Evolutionary conservation across 75 land plant species (phyloP).

Genomic region (Sequoia sempervirens): DNA sequence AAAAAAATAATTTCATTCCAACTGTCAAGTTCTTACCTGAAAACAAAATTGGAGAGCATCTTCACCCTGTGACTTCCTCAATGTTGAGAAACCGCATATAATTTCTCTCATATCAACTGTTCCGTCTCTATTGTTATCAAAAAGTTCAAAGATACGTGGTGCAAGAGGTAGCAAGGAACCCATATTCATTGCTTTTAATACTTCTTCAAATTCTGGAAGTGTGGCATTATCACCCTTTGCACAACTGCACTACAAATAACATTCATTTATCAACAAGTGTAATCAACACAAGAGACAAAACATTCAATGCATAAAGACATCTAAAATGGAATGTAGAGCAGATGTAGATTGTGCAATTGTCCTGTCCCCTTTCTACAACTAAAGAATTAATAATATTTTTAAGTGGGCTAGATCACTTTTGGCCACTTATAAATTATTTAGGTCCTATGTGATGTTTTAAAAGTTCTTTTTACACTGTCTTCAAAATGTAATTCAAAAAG

Average conservation of each 20-base stretch:
- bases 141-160: constrained; percentile 62
- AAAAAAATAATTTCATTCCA: not conserved
- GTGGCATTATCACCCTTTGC: constrained; percentile 56
- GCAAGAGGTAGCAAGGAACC: constrained; percentile 56
- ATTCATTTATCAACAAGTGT: not conserved
- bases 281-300: not conserved
- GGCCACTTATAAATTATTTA: too few species aligned
- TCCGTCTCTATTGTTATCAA: constrained; percentile 67
- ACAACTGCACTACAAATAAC: constrained; percentile 39
- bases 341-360: not conserved
- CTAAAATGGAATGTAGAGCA: not conserved
- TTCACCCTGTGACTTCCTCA: constrained; percentile 58
- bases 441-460: too few species aligned
- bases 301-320: not conserved
- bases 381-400: too few species aligned
- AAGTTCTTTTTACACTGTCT: too few species aligned
- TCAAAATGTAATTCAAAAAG: too few species aligned
- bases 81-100: constrained; percentile 55
- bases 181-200: constrained; percentile 64
- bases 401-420: too few species aligned
- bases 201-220: constrained; percentile 59
- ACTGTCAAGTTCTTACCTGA: constrained; percentile 28
- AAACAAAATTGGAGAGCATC: constrained; percentile 70
- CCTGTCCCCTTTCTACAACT: too few species aligned
- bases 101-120: constrained; percentile 73